Percentiles rank a stretch among this genome's conserved stretches.
Conservation (phyloP, 352 stramenopile species). For the Phytophthora hibernalis region DNA sequence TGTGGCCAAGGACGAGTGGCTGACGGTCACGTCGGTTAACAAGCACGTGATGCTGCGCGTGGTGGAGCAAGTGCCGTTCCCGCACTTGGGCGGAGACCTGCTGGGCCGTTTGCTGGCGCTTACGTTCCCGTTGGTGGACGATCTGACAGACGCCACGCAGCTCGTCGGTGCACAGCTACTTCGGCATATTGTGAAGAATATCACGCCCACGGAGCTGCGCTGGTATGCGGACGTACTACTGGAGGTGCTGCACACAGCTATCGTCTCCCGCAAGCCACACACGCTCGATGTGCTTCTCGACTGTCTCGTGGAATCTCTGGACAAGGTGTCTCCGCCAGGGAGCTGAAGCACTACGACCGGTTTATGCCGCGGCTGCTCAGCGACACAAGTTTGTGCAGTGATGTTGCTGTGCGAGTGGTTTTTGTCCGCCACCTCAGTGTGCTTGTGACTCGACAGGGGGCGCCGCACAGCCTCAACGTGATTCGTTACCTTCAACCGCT, state of each 20-base stretch:
- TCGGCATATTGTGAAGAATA: conserved; percentile 63
- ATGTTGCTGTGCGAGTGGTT: conserved; percentile 60
- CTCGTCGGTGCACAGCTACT: conserved; percentile 67
- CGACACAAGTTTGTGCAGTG: conserved; percentile 67
- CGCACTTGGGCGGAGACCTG: conserved; percentile 70
- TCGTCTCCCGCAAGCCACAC: conserved; percentile 62
- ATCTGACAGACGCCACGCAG: conserved; percentile 69
- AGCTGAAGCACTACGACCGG: conserved; percentile 71
- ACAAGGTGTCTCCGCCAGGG: conserved; percentile 66
- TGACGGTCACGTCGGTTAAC: conserved; percentile 44
- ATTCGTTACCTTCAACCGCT: conserved; percentile 83
- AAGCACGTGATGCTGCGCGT: conserved; percentile 69
- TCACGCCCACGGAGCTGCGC: conserved; percentile 76
- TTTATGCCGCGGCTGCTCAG: conserved; percentile 74
- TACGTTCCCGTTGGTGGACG: conserved; percentile 82
- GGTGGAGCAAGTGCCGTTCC: conserved; percentile 61
- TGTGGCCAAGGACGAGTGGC: conserved; percentile 74
- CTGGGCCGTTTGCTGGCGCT: conserved; percentile 78
- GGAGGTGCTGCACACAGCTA: conserved; percentile 69
- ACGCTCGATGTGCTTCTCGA: conserved; percentile 69
- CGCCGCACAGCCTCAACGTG: conserved; percentile 71
- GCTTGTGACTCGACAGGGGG: conserved; percentile 58
- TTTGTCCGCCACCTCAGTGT: conserved; percentile 64
- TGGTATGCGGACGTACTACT: conserved; percentile 85
- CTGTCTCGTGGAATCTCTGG: conserved; percentile 62